These are phyloP conservation scores for Secale cereale DNA, from an alignment of 176 grass and related monocot species.

Conservation along the genomic window DNA sequence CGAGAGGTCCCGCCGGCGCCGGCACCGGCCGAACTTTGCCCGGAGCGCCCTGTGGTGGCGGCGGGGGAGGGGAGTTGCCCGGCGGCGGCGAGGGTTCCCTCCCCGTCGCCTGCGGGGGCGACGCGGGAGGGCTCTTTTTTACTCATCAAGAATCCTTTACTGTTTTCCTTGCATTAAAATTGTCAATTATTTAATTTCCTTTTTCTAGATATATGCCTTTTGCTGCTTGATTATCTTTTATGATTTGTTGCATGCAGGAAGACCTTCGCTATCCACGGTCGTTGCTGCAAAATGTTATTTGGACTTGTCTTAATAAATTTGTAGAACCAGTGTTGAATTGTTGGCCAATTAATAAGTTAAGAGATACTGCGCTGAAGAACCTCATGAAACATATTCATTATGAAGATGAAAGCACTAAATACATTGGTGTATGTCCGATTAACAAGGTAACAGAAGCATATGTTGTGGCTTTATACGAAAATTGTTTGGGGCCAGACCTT, in stretches of 20 bases:
- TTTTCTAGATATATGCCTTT: background rate
- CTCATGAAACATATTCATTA: constrained; percentile 69
- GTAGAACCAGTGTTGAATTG: constrained; percentile 53
- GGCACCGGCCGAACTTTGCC: too few species aligned
- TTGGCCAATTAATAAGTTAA: constrained; percentile 56
- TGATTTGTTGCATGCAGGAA: constrained; percentile 40
- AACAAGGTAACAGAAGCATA: constrained; percentile 40
- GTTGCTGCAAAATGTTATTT: constrained; percentile 48
- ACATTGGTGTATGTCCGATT: constrained; percentile 53
- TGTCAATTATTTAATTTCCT: background rate
- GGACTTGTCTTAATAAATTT: constrained; percentile 51
- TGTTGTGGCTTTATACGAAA: background rate
- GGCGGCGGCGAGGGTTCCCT: too few species aligned
- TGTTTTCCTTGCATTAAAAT: background rate
- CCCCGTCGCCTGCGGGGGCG: too few species aligned
- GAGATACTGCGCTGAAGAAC: constrained; percentile 43
- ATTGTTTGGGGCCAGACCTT: background rate
- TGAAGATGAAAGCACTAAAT: constrained; percentile 62
- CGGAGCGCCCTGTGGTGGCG: too few species aligned
- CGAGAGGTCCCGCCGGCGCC: too few species aligned
- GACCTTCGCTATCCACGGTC: constrained; percentile 64
- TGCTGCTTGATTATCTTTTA: background rate
- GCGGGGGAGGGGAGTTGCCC: too few species aligned
- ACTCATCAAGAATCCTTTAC: background rate
- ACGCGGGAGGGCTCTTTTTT: too few species aligned